phyloP scores from a whole-genome alignment of 2,329 filamentous ascomycete genomes.

The Thielaviopsis populi region DNA sequence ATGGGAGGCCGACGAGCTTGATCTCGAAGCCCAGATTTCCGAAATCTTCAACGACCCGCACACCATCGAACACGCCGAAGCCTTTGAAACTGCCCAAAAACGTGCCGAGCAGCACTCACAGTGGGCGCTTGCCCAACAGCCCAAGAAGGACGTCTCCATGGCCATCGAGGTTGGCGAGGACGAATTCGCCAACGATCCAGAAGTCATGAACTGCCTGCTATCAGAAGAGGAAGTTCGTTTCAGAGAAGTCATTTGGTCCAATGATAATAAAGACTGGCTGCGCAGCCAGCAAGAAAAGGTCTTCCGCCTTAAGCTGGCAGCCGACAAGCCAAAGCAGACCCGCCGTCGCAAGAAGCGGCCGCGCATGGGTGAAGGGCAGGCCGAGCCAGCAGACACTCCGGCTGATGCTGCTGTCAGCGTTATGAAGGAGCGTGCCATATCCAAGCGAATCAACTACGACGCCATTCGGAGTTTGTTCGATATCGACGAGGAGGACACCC shows the following conservation, averaged over 20 bases:
- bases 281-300: conserved; percentile 73
- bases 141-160: conserved; percentile 37
- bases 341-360: conserved; percentile 40
- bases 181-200: conserved; percentile 80
- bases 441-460: conserved; percentile 62
- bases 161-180: conserved; percentile 55
- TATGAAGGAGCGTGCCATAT: conserved; percentile 52
- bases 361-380: conserved; percentile 49
- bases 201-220: conserved; percentile 69
- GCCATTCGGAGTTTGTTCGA: conserved; percentile 45
- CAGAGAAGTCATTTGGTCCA: conserved; percentile 89
- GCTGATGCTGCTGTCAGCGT: conserved; percentile 55
- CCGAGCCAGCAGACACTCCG: conserved; percentile 49
- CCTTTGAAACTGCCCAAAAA: conserved; percentile 43
- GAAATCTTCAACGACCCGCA: conserved; percentile 51
- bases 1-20: conserved; percentile 47
- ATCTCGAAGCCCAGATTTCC: conserved; percentile 55
- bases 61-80: conserved; percentile 39
- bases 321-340: conserved; percentile 40
- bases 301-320: conserved; percentile 54
- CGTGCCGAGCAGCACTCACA: conserved; percentile 39
- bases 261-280: conserved; percentile 87
- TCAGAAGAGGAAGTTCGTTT: conserved; percentile 57
- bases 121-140: conserved; percentile 35
- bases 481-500: conserved; percentile 23